Conservation (phyloP, 768 basidiomycete species). For the Tricholoma furcatifolium region DNA sequence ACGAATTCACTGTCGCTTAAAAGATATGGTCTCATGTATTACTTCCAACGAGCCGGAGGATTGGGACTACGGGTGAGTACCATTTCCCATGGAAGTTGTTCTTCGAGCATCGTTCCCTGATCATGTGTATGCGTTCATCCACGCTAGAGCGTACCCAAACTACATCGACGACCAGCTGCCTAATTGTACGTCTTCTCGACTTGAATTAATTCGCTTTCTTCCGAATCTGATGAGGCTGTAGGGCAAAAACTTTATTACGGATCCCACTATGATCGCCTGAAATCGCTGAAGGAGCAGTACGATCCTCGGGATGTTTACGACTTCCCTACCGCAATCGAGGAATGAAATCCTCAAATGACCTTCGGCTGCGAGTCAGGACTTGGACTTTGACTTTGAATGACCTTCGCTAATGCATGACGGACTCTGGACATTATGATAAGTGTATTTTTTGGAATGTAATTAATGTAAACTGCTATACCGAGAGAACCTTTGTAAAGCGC, state of each 20-base stretch:
- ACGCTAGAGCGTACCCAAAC: conserved; percentile 37
- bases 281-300: conserved; percentile 27
- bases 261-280: conserved; percentile 27
- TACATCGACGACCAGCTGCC: conserved; percentile 35
- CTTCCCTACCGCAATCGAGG: conserved; percentile 35
- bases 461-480: too few species aligned
- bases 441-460: too few species aligned
- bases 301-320: conserved; percentile 37
- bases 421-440: too few species aligned
- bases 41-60: conserved; percentile 22
- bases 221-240: conserved; percentile 4
- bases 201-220: background rate
- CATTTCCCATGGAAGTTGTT: too few species aligned
- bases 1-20: background rate
- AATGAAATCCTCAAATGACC: conserved; percentile 2
- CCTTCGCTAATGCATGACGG: too few species aligned
- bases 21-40: conserved; percentile 9
- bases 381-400: too few species aligned
- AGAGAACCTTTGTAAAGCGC: too few species aligned
- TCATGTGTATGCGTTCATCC: too few species aligned
- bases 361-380: too few species aligned
- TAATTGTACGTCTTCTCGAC: conserved; percentile 25
- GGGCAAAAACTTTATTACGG: conserved; percentile 34
- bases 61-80: conserved; percentile 28
- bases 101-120: too few species aligned